Evolutionary conservation across 768 basidiomycete species (phyloP), one percentile per base, ranked within the genome.

Genomic region (Pleurotus tuoliensis): DNA sequence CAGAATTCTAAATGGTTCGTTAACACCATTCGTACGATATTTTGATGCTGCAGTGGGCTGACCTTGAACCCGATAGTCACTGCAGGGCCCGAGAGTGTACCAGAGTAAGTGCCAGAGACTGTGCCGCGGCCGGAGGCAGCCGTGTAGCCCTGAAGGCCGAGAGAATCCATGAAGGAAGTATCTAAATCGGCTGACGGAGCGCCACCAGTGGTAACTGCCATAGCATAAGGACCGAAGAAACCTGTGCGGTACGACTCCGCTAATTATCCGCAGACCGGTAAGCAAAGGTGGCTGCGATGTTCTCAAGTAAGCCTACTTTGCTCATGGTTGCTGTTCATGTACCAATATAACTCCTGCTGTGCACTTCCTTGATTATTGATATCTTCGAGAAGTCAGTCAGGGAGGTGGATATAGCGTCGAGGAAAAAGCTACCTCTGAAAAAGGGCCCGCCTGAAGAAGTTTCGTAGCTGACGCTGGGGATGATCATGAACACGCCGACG

Each of bases 161-260:
- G 68, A 46, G 50, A 67, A 54, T 71, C 73, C 70, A 76, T 74
- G 65, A 78, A 79, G 24, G 72, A 72, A 11, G 73, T 75, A 63
- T 78, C 75, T 18, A 77, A 59, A 39, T 63, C 64, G 1, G 70
- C 73, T 4, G 76, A 78, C 1, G 78, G 78, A 6, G 75, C 67
- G 47, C 67, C 64, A n/a, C 77, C 76, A 16, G 70, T 67, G 1
- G 74, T 77, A 27, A 79, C 67, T 5, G 71, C 73, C 58, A 80
- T 62, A 3, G 77, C 78, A 61, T 81, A 75, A 67, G 78, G 79
- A 44, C 78, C 78, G 66, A 76, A 76, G 65, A 81, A 77, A 18
- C 77, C 78, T 30, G 73, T 76, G 24, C 75, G 71, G 59, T 71
- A 77, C 4, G 70, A 47, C 56, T 79, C 77, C 0, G 77, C 54